Evolutionary conservation across 2,329 filamentous ascomycete species (phyloP), one percentile per base, ranked within the genome.

Genomic region (Fusarium sp.): DNA sequence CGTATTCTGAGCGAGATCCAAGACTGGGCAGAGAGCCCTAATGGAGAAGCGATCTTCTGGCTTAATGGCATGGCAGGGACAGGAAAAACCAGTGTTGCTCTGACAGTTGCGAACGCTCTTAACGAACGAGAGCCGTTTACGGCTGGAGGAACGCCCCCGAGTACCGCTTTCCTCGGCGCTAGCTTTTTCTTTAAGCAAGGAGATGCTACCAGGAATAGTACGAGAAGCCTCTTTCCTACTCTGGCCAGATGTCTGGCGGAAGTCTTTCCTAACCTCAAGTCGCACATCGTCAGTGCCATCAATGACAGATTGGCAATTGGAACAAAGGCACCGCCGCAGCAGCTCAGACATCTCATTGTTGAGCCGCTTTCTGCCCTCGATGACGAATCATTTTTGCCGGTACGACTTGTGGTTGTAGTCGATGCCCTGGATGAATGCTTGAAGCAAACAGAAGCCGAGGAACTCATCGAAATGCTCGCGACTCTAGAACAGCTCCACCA

Each of bases 121-220:
- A 58, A 58, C 1, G 27, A 49, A 1, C 16, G 42, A 6, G 7
- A 11, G 14, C 14, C 42, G 3, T 62, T 62, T 4, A 34, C 58
- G 0, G 6, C 6, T 7, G 50, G 7, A 16, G 13, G 16, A 5
- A 9, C 4, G 1, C 18, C 59, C 0, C 31, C 14, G 3, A 11
- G 13, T 0, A 51, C 33, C 0, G 18, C 54, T 2, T 58, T 65
- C 16, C 65, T 66, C 2, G 62, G 59, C 0, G 62, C 59, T 4
- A 62, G 38, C 11, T 68, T 63, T 59, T 68, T 68, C 59, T 62
- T 68, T 18, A 61, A 54, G 2, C 55, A 65, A 3, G 55, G 14
- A 2, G 65, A 65, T 33, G 40, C 58, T 1, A 65, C 62, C 0
- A 54, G 65, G 18, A 62, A 62, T 6, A 49, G 4, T 11, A 62